Evolutionary conservation across 331 rosid genomes (phyloP), one percentile per base, ranked within the genome.

Genomic region (Cydonia oblonga): DNA sequence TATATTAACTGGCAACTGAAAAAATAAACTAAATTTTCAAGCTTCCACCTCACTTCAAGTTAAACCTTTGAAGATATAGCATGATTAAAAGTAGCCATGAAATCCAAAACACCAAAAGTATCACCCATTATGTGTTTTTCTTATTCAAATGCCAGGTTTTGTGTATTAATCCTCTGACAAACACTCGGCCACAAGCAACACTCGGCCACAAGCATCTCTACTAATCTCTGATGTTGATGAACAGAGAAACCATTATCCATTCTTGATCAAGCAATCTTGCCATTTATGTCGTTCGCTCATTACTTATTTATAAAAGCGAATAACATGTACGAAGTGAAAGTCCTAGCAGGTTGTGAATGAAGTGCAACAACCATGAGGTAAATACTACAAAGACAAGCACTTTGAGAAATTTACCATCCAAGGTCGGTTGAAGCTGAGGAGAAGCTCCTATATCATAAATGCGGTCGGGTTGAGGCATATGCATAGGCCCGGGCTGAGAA

Each of bases 341-440:
- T 3, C 3, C 1, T 25, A 19, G 26, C 46, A 15, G 9, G 60
- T 24, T 42, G 53, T 40, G 35, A 68, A 18, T 6, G 61, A 22
- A 20, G 61, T 28, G 44, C 13, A 54, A 54, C 53, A 20, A 70
- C 35, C 35, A 56, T 3, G 38, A 2, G 40, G 38, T 33, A 64
- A 64, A 20, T 15, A 33, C 9, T 19, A 28, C 14, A n/a, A 63
- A 32, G 11, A 57, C 7, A 19, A 60, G 13, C 26, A 64, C 33
- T 58, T 60, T 29, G 33, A 29, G 4, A 64, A 29, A 54, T 71
- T 35, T 82, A 95, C 99, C 99, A 19, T 95, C 99, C 80, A 83
- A 57, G 22, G 83, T 9, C 7, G 96, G 87, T 69, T 84, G 96
- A 82, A 81, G 81, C 56, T 86, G 96, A 28, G 80, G 25, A n/a